A percentile compares a stretch with the other conserved stretches of the same genome.
Conservation (phyloP, 2,329 filamentous ascomycete genomes). For the Ramularia endophylla region DNA sequence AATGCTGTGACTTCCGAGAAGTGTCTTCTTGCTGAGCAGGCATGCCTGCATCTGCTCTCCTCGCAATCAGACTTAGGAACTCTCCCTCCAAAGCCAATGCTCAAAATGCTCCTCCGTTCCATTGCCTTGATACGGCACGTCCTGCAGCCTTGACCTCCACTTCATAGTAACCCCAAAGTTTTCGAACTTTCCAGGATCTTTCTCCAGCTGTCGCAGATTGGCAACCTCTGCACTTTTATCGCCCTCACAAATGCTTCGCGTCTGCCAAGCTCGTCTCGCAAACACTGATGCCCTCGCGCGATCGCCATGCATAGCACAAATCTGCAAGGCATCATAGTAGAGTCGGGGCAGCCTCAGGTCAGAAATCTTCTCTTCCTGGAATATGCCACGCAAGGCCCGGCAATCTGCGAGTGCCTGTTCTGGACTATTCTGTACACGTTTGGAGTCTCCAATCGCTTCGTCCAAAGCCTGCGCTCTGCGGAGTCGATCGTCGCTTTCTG, state of each 20-base stretch:
- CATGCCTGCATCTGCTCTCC: no score
- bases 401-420: slow-evolving; percentile 17
- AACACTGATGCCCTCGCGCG: slow-evolving; percentile 16
- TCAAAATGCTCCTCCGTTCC: slow-evolving; percentile 3
- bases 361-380: slow-evolving; percentile 14
- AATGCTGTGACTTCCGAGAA: no score
- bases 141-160: slow-evolving; percentile 17
- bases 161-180: slow-evolving; percentile 19
- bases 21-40: no score
- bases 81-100: slow-evolving; percentile 12
- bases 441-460: slow-evolving; percentile 19
- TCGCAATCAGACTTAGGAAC: neutral
- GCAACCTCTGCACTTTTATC: slow-evolving; percentile 15
- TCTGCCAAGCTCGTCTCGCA: slow-evolving; percentile 12
- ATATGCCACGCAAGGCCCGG: slow-evolving; percentile 11
- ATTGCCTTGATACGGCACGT: slow-evolving; percentile 8
- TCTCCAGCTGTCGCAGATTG: slow-evolving; percentile 12
- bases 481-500: slow-evolving; percentile 26
- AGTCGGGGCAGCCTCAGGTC: slow-evolving; percentile 19
- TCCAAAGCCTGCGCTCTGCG: slow-evolving; percentile 18
- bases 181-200: slow-evolving; percentile 15
- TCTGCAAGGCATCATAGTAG: slow-evolving; percentile 25
- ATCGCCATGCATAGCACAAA: slow-evolving; percentile 22
- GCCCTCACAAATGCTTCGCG: slow-evolving; percentile 20
- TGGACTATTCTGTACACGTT: slow-evolving; percentile 15